Evolutionary conservation across 495 filamentous ascomycete genomes (phyloP).

Genomic region (Xanthoparmelia taractica): DNA sequence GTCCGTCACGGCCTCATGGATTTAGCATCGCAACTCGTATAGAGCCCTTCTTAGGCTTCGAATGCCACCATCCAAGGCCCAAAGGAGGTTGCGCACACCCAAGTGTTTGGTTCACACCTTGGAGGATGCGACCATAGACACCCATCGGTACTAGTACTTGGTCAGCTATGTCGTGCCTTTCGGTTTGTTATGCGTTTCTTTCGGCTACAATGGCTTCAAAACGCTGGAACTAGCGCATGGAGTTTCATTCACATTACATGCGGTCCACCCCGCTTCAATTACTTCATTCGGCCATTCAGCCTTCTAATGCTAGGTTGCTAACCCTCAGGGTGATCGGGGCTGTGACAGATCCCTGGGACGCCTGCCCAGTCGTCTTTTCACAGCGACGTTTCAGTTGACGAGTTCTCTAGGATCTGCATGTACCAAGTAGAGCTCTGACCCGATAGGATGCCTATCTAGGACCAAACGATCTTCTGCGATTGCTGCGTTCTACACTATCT

Average conservation of each 20-base stretch:
- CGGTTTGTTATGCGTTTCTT: neutral
- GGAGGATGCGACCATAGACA: neutral
- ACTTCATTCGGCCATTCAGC: neutral
- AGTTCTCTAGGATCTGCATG: neutral
- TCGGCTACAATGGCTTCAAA: too few species aligned
- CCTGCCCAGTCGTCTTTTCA: neutral
- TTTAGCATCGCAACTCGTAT: neutral
- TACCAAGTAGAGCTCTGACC: neutral
- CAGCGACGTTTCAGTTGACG: neutral
- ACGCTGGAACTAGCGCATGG: neutral
- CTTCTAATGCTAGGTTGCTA: neutral
- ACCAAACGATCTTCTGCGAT: slow-evolving; percentile 1
- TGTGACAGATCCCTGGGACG: neutral
- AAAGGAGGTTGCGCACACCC: neutral
- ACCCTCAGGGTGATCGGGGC: neutral
- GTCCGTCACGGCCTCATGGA: neutral
- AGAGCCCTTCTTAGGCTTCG: neutral
- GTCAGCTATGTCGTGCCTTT: neutral
- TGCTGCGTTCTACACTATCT: neutral
- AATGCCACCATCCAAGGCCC: neutral
- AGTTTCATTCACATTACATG: neutral
- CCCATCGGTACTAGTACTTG: neutral
- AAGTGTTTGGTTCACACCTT: neutral
- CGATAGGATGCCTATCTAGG: neutral
- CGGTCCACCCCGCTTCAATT: slow-evolving; percentile 5